Base-by-base conservation (phyloP, 2,329 filamentous ascomycete species). In the Calycina herbarum region DNA sequence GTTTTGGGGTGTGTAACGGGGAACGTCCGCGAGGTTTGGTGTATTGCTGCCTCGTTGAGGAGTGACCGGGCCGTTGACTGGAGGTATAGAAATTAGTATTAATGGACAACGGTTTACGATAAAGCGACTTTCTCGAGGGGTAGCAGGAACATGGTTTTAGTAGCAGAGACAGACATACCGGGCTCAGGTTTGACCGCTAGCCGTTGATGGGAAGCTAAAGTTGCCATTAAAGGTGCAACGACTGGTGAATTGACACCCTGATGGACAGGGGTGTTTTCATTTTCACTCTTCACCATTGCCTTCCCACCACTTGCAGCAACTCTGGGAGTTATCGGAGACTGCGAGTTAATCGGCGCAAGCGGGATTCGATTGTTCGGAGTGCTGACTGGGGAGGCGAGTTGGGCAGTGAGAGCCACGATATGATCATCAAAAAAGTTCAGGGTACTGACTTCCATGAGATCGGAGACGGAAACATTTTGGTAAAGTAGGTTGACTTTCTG, bases 321-420 rank as follows among this genome's bases (percentile, higher is more conserved):
- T 5, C 48, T 27, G 10, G 11, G 7, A 27, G 11, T 54, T 8
- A 54, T 27, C 48, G 17, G 17, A 48, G 20, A 54, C 38, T 40
- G 38, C 38, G 38, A 40, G 11, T 40, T 13, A 29, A 54, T 24
- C 1, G 48, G 3, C 48, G n/a, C 20, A 11, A 54, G 48, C 48
- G 48, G 20, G 13, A 24, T 54, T 27, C 20, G 20, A 11, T 27
- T 24, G 13, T 40, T 40, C 13, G 38, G 38, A 15, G 38, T 40
- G 13, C 11, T 40, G 11, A 15, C 4, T 15, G 38, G 5, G 13
- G 38, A 15, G 11, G 3, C 48, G 57, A 42, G 61, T 59, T 61
- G 56, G 15, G 68, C 64, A 17, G 63, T 67, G 11, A 68, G 63
- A 11, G 68, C 61, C 20, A 71, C 54, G 27, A 70, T 59, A 31